Percentiles rank a stretch among this genome's conserved stretches.
Evolutionary conservation across 2,329 filamentous ascomycete species (phyloP).

Genomic region (Macrophomina phaseolina): DNA sequence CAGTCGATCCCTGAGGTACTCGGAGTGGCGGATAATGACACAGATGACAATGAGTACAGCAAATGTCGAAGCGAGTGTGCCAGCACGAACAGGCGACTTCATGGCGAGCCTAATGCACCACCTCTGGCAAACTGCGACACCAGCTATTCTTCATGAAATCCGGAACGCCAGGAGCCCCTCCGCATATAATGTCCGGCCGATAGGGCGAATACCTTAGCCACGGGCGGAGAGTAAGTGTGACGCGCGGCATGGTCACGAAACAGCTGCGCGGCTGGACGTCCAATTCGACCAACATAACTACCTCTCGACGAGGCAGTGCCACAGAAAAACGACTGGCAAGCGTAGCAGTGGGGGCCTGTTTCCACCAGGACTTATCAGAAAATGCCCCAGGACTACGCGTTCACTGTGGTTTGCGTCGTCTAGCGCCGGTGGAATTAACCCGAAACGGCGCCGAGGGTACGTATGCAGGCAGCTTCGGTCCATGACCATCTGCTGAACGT

Average conservation of each 20-base stretch:
- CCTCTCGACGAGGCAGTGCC: background rate
- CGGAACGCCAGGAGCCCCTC: background rate
- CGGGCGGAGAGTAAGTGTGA: background rate
- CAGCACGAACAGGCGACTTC: slow-evolving; percentile 21
- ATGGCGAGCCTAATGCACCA: slow-evolving; percentile 16
- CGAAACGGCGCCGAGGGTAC: slow-evolving; percentile 9
- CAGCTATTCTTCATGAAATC: background rate
- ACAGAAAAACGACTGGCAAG: background rate
- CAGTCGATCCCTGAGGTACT: slow-evolving; percentile 16
- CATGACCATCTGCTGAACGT: no score
- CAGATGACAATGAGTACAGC: slow-evolving; percentile 9
- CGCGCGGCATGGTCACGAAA: slow-evolving; percentile 11
- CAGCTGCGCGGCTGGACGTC: slow-evolving; percentile 6
- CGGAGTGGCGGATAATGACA: slow-evolving; percentile 13
- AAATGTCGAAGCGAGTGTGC: slow-evolving; percentile 17
- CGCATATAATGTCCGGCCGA: background rate
- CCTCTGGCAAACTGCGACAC: background rate
- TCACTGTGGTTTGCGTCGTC: slow-evolving; percentile 15
- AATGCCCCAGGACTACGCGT: slow-evolving; percentile 19
- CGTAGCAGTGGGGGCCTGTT: background rate
- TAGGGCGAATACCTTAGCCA: background rate
- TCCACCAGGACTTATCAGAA: background rate
- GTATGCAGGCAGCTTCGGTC: slow-evolving; percentile 4
- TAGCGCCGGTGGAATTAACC: slow-evolving; percentile 17
- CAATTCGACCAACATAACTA: background rate